These are phyloP conservation scores for Solanum virginianum DNA, from an alignment of 257 asterid species.

Conservation along the genomic window DNA sequence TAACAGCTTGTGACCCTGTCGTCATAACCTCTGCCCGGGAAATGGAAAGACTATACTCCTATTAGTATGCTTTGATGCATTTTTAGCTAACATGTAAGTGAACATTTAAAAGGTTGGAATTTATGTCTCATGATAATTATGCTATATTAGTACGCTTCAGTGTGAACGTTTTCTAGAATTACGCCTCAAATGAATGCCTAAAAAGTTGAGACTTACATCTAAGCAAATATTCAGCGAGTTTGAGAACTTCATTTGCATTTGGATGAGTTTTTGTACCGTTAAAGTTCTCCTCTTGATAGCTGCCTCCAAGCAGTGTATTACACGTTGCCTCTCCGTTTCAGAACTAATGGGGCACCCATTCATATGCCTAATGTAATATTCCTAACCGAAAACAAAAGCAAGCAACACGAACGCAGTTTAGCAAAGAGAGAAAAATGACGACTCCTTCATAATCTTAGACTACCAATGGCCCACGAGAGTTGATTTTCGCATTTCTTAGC, in stretches of 20 bases:
- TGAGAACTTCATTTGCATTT: not conserved
- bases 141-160: too few relatives aligned
- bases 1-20: constrained; percentile 26
- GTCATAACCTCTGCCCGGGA: constrained; percentile 43
- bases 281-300: constrained; percentile 44
- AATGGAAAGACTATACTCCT: constrained; percentile 35
- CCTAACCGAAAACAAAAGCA: constrained; percentile 10
- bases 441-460: not conserved
- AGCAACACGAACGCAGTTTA: not conserved
- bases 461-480: not conserved
- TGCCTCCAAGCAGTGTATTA: constrained; percentile 45
- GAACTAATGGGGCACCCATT: constrained; percentile 41
- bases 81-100: too few relatives aligned
- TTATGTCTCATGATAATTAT: too few relatives aligned
- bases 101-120: too few relatives aligned
- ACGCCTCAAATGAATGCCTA: too few relatives aligned
- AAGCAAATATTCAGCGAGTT: not conserved
- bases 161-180: too few relatives aligned
- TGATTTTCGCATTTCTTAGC: not conserved
- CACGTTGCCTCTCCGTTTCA: constrained; percentile 38
- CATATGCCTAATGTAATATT: constrained; percentile 41
- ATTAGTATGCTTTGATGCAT: too few relatives aligned
- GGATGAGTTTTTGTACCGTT: constrained; percentile 16
- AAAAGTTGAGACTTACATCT: not conserved
- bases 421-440: not conserved